Base-by-base conservation (phyloP, 805 yeast genomes). In the Saccharomycopsis sp. region DNA sequence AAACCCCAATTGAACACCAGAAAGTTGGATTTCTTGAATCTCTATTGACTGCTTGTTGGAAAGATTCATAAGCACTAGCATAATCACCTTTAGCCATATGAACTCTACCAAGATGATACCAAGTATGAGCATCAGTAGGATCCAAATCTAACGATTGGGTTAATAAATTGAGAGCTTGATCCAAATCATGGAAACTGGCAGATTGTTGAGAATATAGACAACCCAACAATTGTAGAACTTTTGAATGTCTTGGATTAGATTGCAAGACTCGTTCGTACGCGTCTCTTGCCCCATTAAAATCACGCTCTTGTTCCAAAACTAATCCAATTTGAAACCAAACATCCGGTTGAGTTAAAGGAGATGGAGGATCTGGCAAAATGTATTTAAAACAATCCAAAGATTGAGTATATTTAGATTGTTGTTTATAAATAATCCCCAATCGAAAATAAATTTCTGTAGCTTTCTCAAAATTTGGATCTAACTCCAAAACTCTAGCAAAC, bases 271-370 rank as follows among this genome's bases (percentile, higher is more conserved):
- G 77, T 64, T 90, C 96, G 62, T 93, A 93, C 6, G 97, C 97
- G 52, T 89, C 97, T 56, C 81, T 79, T 2, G 98, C 97, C 31
- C 89, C 86, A 51, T 73, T 77, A 75, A 85, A 90, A 59, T 88
- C 96, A 57, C 87, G 80, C 66, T 85, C 90, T 59, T 85, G 95
- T 62, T 93, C 98, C 56, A 93, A 73, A 1, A 93, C 97, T 26
- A 88, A 84, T 33, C 98, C 98, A 52, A 93, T 85, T 66, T 93
- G 98, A 68, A 93, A 93, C 97, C 97, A 93, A 44, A 93, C 94
- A 61, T 93, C 98, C 41, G 95, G 87, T 61, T 87, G 96, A 38
- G 97, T 89, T 52, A 93, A 70, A 1, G 98, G 98, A 43, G 87
- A 82, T 1, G 98, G 98, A 0, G 98, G 97, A 63, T 81, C 83